Percentiles rank a stretch among this genome's conserved stretches.
Conservation (phyloP, 2,329 filamentous ascomycete genomes). For the Phoma herbarum region DNA sequence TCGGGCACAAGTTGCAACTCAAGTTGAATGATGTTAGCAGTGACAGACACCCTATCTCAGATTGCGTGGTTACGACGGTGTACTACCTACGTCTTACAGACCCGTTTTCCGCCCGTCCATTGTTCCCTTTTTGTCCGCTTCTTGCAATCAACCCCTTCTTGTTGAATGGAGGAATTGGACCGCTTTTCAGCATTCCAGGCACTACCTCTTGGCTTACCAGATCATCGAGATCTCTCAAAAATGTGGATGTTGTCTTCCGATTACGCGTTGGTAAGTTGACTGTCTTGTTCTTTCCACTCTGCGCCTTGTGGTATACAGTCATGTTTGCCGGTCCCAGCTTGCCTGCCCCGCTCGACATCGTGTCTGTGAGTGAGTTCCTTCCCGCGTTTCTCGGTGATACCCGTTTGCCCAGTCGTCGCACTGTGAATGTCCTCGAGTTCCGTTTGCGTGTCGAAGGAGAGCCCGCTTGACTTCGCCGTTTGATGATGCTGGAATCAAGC, state of each 20-base stretch:
- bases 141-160: not conserved
- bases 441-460: not conserved
- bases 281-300: not conserved
- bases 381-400: not conserved
- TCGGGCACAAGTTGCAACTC: too few species aligned
- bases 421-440: not conserved
- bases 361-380: not conserved
- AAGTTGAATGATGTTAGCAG: too few species aligned
- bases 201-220: not conserved
- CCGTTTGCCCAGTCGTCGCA: not conserved
- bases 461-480: not conserved
- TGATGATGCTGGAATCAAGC: not conserved
- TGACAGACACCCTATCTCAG: too few species aligned
- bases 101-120: not conserved
- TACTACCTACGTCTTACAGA: not conserved
- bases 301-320: not conserved
- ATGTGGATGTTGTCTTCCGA: not conserved
- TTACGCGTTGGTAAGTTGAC: not conserved
- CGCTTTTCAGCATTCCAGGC: not conserved
- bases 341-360: not conserved
- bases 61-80: too few species aligned
- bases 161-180: not conserved
- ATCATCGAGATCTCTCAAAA: not conserved
- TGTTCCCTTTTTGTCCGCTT: not conserved
- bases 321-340: not conserved